Evolutionary conservation across 768 basidiomycete genomes (phyloP), one percentile per base, ranked within the genome.

Genomic region (Pisolithus albus): DNA sequence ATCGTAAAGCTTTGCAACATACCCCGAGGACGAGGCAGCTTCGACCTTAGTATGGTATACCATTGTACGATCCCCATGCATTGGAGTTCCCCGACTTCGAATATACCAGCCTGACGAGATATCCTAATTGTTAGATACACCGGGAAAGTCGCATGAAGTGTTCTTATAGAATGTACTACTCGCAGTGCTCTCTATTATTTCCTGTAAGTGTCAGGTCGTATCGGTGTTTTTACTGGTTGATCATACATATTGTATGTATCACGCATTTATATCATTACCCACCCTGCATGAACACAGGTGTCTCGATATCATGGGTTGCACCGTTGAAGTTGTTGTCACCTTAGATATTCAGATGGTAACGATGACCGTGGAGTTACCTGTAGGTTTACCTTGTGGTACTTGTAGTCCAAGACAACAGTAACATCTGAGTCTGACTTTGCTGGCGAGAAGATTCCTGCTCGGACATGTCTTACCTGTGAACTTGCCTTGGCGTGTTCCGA

Each of bases 31-130:
- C 57, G 80, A 85, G 60, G 82, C 72, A 0, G 69, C 80, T 1
- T 63, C 76, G 38, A 60, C 70, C 46, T n/a, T n/a, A n/a, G n/a
- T 91, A 91, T 57, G 88, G 88, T 11, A 63, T 73, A 48, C 68
- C 71, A 6, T 77, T 72, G 0, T 61, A 72, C 2, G 88, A 90
- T 66, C 75, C 71, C 2, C 80, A 81, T 68, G 90, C 89, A 32
- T 61, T 68, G 18, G 74, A 72, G 32, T 94, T 94, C 73, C 83
- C 85, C 16, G 82, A 85, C 50, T 92, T 92, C 59, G 88, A 89
- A 47, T 89, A 90, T 64, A 79, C 83, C 46, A 28, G 39, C 34
- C 49, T 24, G 34, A 49, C 38, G 37, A 46, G 45, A 43, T 42
- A 47, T 40, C 49, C 7, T 51, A 13, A 34, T 34, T 34, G 4